Base-by-base conservation (phyloP, 441 rosid species). In the Daphne laureola region DNA sequence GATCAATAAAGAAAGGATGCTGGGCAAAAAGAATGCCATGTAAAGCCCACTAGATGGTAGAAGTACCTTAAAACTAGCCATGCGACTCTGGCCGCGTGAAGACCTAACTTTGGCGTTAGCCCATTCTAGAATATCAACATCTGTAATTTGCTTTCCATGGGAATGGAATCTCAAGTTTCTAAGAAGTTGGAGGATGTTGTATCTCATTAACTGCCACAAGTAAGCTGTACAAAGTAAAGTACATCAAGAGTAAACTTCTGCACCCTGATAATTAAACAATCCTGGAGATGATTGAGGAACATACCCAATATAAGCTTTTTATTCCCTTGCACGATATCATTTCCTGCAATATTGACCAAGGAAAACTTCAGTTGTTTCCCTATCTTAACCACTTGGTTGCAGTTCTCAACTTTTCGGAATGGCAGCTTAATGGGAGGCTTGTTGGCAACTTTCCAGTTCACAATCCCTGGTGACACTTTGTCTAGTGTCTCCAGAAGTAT, bases 181-280 rank as follows among this genome's bases (percentile, higher is more conserved):
- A 31, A 82, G 75, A 41, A 85, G 93, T 76, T 85, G 93, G 62
- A 85, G 76, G 67, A 80, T 80, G 68, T 82, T 82, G 72, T 46
- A 82, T 73, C 93, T 77, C 93, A 85, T 85, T 75, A 82, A 67
- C 53, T 85, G 93, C 93, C 89, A 82, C 58, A 85, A 57, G 67
- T 73, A 85, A 59, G 93, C 93, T 82, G 80, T 5, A 60, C 17
- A 54, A 11, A 18, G 14, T 49, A 16, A 23, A 2, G 35, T 17
- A 8, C 26, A 44, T 46, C 42, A 46, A 35, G n/a, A 35, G 46
- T 46, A 60, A 64, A 36, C 53, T 26, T 23, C 38, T 8, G 38
- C 52, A 25, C 35, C 25, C 12, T 61, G 13, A 21, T 43, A 51
- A 52, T 25, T 21, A 48, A 14, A 17, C 14, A 14, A 25, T 18